phyloP scores from a whole-genome alignment of 31 red algal species.

The Porphyra umbilicalis region DNA sequence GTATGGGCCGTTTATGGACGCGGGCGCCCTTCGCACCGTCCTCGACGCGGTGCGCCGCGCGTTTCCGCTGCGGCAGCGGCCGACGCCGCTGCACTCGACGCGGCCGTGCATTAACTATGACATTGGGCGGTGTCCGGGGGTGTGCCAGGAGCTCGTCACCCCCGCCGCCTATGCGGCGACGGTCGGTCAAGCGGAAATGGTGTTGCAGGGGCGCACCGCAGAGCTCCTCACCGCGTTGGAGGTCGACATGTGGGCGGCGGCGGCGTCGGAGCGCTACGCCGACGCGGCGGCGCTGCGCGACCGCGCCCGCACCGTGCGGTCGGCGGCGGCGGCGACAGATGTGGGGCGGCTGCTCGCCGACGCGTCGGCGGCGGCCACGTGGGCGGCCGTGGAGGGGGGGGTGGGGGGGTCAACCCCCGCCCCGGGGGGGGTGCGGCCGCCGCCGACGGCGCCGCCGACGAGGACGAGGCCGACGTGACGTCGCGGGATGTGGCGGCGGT shows the following conservation, averaged over 20 bases:
- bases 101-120: conserved; percentile 75
- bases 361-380: not conserved
- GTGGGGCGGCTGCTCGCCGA: not conserved
- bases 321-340: not conserved
- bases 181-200: conserved; percentile 29
- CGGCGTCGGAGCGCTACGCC: conserved; percentile 27
- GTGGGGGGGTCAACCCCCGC: not conserved
- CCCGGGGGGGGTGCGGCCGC: not conserved
- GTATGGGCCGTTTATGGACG: conserved; percentile 74
- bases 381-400: not conserved
- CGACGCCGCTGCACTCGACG: conserved; percentile 14
- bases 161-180: conserved; percentile 23
- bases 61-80: conserved; percentile 62
- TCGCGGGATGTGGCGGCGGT: conserved; percentile 7
- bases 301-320: conserved; percentile 9
- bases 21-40: conserved; percentile 15
- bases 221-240: conserved; percentile 28
- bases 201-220: conserved; percentile 33
- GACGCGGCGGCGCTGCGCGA: conserved; percentile 46
- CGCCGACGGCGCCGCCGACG: too few relatives aligned
- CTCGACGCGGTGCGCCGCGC: conserved; percentile 19
- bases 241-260: conserved; percentile 26
- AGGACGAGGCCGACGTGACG: not conserved
- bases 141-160: conserved; percentile 44
- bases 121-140: conserved; percentile 53